Percentiles rank a stretch among this genome's conserved stretches.
phyloP scores from a whole-genome alignment of 176 grass and related monocot species.

The Guadua angustifolia region DNA sequence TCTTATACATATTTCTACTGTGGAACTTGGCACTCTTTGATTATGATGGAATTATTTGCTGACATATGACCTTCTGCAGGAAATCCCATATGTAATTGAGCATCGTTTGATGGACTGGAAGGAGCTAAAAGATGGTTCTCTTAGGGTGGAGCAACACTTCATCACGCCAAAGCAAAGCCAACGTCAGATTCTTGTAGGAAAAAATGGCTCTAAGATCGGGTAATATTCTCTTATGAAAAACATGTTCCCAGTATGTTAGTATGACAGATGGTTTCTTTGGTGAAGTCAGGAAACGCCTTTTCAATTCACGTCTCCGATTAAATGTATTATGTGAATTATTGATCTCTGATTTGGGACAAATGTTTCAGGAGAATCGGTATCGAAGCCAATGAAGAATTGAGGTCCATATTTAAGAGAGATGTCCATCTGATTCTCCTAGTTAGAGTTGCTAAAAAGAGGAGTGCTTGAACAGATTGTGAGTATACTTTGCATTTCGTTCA shows the following conservation, averaged over 20 bases:
- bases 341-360: not conserved
- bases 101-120: slow-evolving; percentile 93
- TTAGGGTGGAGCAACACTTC: slow-evolving; percentile 94
- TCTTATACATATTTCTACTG: slow-evolving; percentile 8
- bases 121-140: slow-evolving; percentile 93
- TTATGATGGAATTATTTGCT: slow-evolving; percentile 40
- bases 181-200: slow-evolving; percentile 96
- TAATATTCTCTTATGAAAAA: slow-evolving; percentile 48
- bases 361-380: slow-evolving; percentile 90
- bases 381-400: slow-evolving; percentile 93
- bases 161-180: slow-evolving; percentile 92
- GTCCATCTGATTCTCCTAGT: slow-evolving; percentile 98
- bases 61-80: slow-evolving; percentile 50
- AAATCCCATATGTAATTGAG: slow-evolving; percentile 97
- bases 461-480: slow-evolving; percentile 59
- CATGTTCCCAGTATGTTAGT: not conserved
- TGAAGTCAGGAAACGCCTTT: not conserved
- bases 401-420: slow-evolving; percentile 90
- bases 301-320: not conserved
- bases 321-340: not conserved
- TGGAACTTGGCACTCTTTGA: slow-evolving; percentile 36
- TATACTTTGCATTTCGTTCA: slow-evolving; percentile 24
- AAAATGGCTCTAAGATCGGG: slow-evolving; percentile 98
- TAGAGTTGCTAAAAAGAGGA: slow-evolving; percentile 77
- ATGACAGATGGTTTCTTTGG: not conserved